Evolutionary conservation across 352 stramenopile genomes (phyloP), one percentile per base, ranked within the genome.

Genomic region (Phytopythium montanum): DNA sequence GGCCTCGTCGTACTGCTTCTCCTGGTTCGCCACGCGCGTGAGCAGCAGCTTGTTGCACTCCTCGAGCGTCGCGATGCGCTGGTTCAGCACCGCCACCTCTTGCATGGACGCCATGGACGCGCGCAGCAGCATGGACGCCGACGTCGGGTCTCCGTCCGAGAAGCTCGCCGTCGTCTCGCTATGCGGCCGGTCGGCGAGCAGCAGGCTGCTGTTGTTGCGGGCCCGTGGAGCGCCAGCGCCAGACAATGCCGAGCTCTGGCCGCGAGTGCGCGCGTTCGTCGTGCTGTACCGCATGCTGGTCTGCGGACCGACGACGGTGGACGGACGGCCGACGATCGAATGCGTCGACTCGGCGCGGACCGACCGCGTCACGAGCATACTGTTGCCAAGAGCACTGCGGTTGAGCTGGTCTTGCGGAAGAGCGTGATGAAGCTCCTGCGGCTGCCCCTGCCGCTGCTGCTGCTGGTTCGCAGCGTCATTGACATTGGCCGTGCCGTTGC

Each of bases 1-100:
- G 25, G 82, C 84, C 60, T 94, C 81, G 53, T 89, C 84, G 70
- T 94, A 92, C 63, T 94, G 85, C 46, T 87, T 89, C 72, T 94
- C 81, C 66, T 93, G 83, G 42, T 92, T 78, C 0, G 68, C 67
- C 41, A 92, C 69, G 23, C 83, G 81, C 16, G 67, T 87, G 57
- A 88, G 68, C 10, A 94, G 64, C 44, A 81, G 63, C 54, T 87
- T 84, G 76, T 94, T 94, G 62, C 79, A 78, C 52, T 90, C 79
- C 39, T 92, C 83, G 12, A 94, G 65, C 38, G 69, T 72, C 19
- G 60, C 59, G 31, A 94, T 69, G 2, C 80, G 84, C 33, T 84
- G 60, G 56, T 87, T 64, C 26, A 92, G 60, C n/a, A 49, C 68
- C 31, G 61, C 60, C 29, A 90, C 69, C 45, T 92, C 83, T 28